Base-by-base conservation (phyloP, 805 yeast genomes). In the Myxozyma neotropica region DNA sequence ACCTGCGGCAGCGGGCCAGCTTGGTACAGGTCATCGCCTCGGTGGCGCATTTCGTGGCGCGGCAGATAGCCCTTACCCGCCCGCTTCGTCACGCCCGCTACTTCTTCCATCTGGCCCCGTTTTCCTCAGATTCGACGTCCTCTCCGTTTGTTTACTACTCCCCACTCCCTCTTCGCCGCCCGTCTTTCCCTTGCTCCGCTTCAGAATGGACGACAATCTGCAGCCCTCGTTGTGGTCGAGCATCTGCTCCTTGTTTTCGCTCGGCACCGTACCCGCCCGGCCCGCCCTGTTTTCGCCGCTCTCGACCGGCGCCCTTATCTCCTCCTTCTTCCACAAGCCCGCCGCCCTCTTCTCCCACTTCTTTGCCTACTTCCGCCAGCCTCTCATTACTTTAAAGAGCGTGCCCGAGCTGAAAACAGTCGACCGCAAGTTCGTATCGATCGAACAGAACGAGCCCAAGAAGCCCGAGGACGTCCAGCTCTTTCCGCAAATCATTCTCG, bases 401-500 rank as follows among this genome's bases (percentile, higher is more conserved):
- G 50, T 13, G 27, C 31, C 15, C 49, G 23, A 15, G 21, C 54
- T 15, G 3, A 19, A n/a, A 24, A 35, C 15, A 27, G 17, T 6
- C 55, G 27, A 23, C 48, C 15, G 10, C 53, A 10, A 35, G n/a
- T n/a, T n/a, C n/a, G n/a, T n/a, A n/a, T n/a, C n/a, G n/a, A n/a
- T n/a, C 23, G 51, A 31, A 17, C 40, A 17, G n/a, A 43, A 24
- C 8, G 47, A 43, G 3, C 47, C 31, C n/a, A 43, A 43, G 31
- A 19, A 24, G 8, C 27, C 59, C 33, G 24, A 33, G 23, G 51
- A 43, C 36, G 19, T 31, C 46, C 50, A 33, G 44, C 52, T 61
- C 42, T 61, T 61, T 21, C 65, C 65, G 23, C 65, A 61, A 44
- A 54, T 55, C 40, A 49, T 55, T 13, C 55, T 61, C 31, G 65